phyloP scores from a whole-genome alignment of 2,329 filamentous ascomycete genomes.

The Dothiorella sarmentorum region DNA sequence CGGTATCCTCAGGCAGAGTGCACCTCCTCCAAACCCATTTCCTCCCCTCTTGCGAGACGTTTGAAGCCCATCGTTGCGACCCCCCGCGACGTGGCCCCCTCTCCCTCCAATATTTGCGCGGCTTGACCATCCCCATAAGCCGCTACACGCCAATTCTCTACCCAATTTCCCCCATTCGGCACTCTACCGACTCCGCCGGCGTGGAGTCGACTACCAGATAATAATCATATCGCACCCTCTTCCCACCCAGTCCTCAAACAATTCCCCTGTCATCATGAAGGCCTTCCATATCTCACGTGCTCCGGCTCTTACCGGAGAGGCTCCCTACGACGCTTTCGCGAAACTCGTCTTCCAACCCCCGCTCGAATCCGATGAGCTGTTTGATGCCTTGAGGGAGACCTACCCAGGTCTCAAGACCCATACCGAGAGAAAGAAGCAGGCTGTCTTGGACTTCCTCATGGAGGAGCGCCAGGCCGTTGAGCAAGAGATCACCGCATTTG shows the following conservation, averaged over 20 bases:
- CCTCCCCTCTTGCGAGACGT: not conserved
- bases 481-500: constrained; percentile 17
- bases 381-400: constrained; percentile 14
- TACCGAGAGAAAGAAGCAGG: constrained; percentile 19
- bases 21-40: not conserved
- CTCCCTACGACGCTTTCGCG: constrained; percentile 11
- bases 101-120: not conserved
- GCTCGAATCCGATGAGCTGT: constrained; percentile 20
- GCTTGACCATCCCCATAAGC: constrained; percentile 1
- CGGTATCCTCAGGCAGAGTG: constrained; percentile 1
- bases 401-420: constrained; percentile 18
- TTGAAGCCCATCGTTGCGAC: constrained; percentile 6
- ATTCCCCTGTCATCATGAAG: constrained; percentile 8
- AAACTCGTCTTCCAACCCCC: constrained; percentile 20
- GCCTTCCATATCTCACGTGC: constrained; percentile 19
- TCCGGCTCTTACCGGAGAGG: not conserved
- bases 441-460: constrained; percentile 19
- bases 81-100: constrained; percentile 4
- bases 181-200: constrained; percentile 4
- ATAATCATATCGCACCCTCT: not conserved
- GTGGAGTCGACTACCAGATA: constrained; percentile 11
- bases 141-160: not conserved
- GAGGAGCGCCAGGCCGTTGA: constrained; percentile 18
- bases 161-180: not conserved
- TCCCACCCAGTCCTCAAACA: constrained; percentile 1